Evolutionary conservation across 345 rosid genomes (phyloP), one percentile per base, ranked within the genome.

Genomic region (Gossypium sturtianum): DNA sequence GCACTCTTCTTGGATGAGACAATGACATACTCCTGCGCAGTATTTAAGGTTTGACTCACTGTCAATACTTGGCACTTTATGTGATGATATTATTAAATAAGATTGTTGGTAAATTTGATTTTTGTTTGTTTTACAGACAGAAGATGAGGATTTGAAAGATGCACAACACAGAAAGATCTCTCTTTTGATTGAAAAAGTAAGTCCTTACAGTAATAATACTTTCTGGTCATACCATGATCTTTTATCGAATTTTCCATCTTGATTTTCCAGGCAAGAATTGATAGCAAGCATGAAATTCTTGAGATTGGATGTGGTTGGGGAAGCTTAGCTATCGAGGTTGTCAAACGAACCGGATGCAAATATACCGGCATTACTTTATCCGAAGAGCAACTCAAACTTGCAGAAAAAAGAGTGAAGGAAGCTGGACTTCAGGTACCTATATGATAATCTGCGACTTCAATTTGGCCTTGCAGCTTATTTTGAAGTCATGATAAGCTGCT

Each of bases 241-340:
- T 60, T 54, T 51, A 20, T 22, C 23, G 19, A 13, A 3, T 52
- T 51, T 7, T 66, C 43, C 41, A 19, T 74, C 0, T 17, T 4
- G 49, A 71, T 74, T 13, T 44, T 51, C 47, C 60, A 89, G 97
- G 90, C 92, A 10, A 84, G 89, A 79, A 80, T 94, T 70, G 78
- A 71, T 51, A 87, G 82, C 72, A 58, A 78, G 5, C 91, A 92
- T 66, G 90, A 89, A 78, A 82, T 94, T 80, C 89, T 94, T 7
- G 97, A 94, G 77, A 89, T 94, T 54, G 98, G 97, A 34, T 88
- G 87, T 27, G 98, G 98, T 23, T 94, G 97, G 98, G 98, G 98
- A 78, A 81, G 90, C 61, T 85, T 92, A 22, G 98, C 95, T 47
- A 86, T 94, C 49, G 94, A 94, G 84, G 86, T 89, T 65, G 98